Percentiles rank a stretch among this genome's conserved stretches.
Evolutionary conservation across 73 alveolate genomes (phyloP).

Genomic region (Paramecium pentaurelia): DNA sequence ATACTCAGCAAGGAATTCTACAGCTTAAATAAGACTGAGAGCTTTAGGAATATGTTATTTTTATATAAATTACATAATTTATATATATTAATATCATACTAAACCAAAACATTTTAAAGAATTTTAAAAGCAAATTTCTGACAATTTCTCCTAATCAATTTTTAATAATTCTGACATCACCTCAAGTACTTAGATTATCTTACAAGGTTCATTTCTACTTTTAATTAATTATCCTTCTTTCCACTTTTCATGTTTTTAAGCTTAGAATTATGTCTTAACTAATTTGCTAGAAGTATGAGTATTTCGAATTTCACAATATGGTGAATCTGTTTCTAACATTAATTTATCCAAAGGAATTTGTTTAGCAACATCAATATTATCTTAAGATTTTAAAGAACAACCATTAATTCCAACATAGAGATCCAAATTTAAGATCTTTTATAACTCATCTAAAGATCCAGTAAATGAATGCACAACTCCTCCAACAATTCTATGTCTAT

Average conservation of each 20-base stretch:
- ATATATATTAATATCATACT: not conserved
- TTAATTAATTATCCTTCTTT: conserved; percentile 80
- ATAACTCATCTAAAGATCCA: conserved; percentile 89
- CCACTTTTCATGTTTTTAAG: conserved; percentile 84
- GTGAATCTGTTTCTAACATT: conserved; percentile 96
- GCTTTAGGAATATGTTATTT: not conserved
- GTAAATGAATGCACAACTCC: conserved; percentile 98
- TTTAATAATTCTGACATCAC: conserved; percentile 74
- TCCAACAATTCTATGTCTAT: conserved; percentile 86
- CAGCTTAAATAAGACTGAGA: not conserved
- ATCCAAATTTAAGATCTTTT: conserved; percentile 79
- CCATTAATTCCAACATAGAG: conserved; percentile 96
- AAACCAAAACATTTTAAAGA: conserved; percentile 72
- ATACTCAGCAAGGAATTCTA: not conserved
- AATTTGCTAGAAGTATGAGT: conserved; percentile 83
- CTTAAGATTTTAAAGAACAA: conserved; percentile 89
- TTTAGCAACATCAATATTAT: conserved; percentile 86
- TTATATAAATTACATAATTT: not conserved
- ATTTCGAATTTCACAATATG: conserved; percentile 96
- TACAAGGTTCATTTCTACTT: conserved; percentile 98
- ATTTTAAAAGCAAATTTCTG: conserved; percentile 81
- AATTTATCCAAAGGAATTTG: conserved; percentile 90
- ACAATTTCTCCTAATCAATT: conserved; percentile 75
- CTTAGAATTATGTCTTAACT: conserved; percentile 83
- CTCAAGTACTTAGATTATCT: conserved; percentile 89